A percentile compares a stretch with the other conserved stretches of the same genome.
Evolutionary conservation across 495 filamentous ascomycete species (phyloP).

Genomic region (Lophiostoma macrostomum): DNA sequence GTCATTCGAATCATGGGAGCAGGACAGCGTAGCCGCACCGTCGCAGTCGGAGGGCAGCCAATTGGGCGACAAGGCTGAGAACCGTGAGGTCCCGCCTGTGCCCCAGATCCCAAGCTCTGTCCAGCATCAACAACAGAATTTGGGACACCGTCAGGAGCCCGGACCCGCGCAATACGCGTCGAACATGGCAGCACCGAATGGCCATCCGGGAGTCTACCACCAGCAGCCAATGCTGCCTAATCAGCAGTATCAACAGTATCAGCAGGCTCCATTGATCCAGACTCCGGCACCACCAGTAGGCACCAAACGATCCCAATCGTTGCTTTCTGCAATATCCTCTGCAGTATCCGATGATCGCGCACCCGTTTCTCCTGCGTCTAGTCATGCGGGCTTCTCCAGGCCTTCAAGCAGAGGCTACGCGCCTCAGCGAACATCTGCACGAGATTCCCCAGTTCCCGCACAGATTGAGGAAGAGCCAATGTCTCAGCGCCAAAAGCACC

Average conservation of each 20-base stretch:
- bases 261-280: no score
- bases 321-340: slow-evolving; percentile 27
- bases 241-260: no score
- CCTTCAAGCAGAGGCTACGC: slow-evolving; percentile 11
- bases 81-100: slow-evolving; percentile 9
- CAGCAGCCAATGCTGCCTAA: no score
- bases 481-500: not conserved
- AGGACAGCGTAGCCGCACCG: slow-evolving; percentile 21
- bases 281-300: not conserved
- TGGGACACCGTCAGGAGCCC: no score
- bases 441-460: not conserved
- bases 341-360: slow-evolving; percentile 16
- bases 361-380: slow-evolving; percentile 16
- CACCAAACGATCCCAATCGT: slow-evolving; percentile 21
- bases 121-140: no score
- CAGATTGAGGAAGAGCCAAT: slow-evolving; percentile 1
- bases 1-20: slow-evolving; percentile 28
- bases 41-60: slow-evolving; percentile 27
- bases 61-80: slow-evolving; percentile 14
- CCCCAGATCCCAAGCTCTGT: slow-evolving; percentile 7
- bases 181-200: no score
- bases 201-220: no score
- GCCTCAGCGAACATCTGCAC: slow-evolving; percentile 4
- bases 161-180: no score
- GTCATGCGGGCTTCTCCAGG: slow-evolving; percentile 3